Conservation (phyloP, 2,329 filamentous ascomycete species). For the Cytospora piceicola region DNA sequence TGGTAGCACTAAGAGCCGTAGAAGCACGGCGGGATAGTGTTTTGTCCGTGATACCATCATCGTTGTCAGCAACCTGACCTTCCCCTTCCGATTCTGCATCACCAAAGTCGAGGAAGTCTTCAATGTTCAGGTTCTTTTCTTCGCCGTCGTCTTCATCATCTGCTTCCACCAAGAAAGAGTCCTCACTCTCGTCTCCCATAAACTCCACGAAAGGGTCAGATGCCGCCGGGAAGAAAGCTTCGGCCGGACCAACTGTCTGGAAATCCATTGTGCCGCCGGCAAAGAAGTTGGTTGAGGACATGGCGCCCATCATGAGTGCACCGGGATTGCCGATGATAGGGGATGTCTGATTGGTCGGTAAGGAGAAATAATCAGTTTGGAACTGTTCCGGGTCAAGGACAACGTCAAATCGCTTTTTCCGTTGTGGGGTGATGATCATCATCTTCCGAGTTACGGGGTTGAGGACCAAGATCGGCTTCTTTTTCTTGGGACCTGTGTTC, state of each 20-base stretch:
- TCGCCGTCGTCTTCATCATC: slow-evolving; percentile 62
- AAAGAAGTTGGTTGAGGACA: slow-evolving; percentile 62
- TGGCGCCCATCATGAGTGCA: slow-evolving; percentile 79
- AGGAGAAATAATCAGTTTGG: slow-evolving; percentile 49
- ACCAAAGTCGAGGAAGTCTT: slow-evolving; percentile 74
- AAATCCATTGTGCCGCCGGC: slow-evolving; percentile 60
- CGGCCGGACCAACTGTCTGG: slow-evolving; percentile 71
- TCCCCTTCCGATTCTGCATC: slow-evolving; percentile 64
- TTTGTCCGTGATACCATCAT: slow-evolving; percentile 52
- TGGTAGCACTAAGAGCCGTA: slow-evolving; percentile 49
- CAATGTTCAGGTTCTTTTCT: slow-evolving; percentile 66
- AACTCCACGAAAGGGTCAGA: slow-evolving; percentile 53
- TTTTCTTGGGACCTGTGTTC: slow-evolving; percentile 50
- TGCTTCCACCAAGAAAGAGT: slow-evolving; percentile 41
- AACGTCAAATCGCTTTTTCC: slow-evolving; percentile 43
- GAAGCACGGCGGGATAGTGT: slow-evolving; percentile 52
- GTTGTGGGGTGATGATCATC: slow-evolving; percentile 65
- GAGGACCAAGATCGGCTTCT: slow-evolving; percentile 62
- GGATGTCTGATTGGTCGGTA: slow-evolving; percentile 46
- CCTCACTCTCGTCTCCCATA: slow-evolving; percentile 55
- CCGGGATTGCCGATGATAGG: slow-evolving; percentile 70
- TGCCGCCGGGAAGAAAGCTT: slow-evolving; percentile 74
- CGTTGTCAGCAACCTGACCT: slow-evolving; percentile 52
- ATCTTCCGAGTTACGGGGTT: slow-evolving; percentile 63
- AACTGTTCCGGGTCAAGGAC: slow-evolving; percentile 61